Percentiles rank a stretch among this genome's conserved stretches.
Evolutionary conservation across 2,329 filamentous ascomycete genomes (phyloP).

Genomic region (Penicillium brasilianum): DNA sequence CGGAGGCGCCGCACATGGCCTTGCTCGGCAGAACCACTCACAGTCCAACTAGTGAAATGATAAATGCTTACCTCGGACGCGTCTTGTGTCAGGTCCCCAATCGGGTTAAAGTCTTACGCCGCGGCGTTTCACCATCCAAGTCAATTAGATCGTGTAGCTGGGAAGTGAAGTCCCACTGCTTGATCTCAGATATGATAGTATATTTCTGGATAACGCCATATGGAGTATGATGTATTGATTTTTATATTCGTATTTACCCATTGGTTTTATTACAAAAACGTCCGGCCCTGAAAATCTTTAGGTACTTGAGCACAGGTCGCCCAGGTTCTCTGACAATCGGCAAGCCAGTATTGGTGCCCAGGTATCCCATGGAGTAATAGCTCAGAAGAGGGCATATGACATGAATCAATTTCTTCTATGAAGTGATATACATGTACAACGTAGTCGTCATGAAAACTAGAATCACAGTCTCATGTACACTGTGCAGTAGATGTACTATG

Average conservation of each 20-base stretch:
- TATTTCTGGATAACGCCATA: too few relatives aligned
- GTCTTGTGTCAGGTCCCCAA: background rate
- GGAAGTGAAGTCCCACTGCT: background rate
- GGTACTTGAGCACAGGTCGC: too few relatives aligned
- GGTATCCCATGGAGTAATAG: too few relatives aligned
- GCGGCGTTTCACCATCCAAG: background rate
- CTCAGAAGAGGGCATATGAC: too few relatives aligned
- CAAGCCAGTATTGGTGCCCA: too few relatives aligned
- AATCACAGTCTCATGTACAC: background rate
- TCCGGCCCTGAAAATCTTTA: too few relatives aligned
- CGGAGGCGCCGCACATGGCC: slow-evolving; percentile 3
- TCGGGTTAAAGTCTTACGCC: background rate
- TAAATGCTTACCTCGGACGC: background rate
- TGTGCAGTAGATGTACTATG: background rate
- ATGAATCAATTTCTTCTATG: too few relatives aligned
- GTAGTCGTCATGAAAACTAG: background rate
- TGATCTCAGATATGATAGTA: background rate
- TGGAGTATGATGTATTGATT: too few relatives aligned
- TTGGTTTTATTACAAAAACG: too few relatives aligned
- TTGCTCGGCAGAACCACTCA: background rate
- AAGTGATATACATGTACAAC: too few relatives aligned
- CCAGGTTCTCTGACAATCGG: too few relatives aligned
- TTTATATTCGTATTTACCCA: too few relatives aligned
- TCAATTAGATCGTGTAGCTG: background rate
- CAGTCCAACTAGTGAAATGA: background rate